phyloP scores from a whole-genome alignment of 1,284 basidiomycete species.

The Ceraceosorus guamensis region DNA sequence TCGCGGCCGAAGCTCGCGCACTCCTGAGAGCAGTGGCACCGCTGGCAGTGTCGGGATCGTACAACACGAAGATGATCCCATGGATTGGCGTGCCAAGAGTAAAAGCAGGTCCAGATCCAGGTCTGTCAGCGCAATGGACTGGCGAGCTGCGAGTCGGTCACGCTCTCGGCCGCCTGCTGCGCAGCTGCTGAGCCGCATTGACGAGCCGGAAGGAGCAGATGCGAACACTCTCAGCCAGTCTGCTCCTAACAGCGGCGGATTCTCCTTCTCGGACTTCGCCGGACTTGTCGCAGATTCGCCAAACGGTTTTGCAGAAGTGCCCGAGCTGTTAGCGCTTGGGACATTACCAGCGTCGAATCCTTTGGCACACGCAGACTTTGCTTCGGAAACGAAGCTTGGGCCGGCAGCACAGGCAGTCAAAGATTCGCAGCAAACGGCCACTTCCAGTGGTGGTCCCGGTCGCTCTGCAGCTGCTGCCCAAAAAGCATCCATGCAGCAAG shows the following conservation, averaged over 20 bases:
- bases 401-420: too few relatives aligned
- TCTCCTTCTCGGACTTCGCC: conserved; percentile 27
- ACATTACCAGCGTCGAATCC: not conserved
- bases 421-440: too few relatives aligned
- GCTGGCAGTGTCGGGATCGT: conserved; percentile 6
- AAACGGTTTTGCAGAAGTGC: conserved; percentile 5
- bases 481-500: conserved; percentile 29
- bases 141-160: conserved; percentile 83
- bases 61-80: conserved; percentile 24
- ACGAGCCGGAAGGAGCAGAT: conserved; percentile 18
- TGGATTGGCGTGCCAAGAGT: conserved; percentile 47
- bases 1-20: conserved; percentile 29
- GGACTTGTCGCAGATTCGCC: conserved; percentile 16
- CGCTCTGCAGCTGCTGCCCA: conserved; percentile 11
- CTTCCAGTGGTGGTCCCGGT: not conserved
- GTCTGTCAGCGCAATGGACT: conserved; percentile 68
- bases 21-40: conserved; percentile 30
- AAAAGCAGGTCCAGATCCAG: conserved; percentile 50
- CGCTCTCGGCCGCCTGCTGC: conserved; percentile 69
- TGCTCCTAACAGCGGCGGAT: conserved; percentile 19
- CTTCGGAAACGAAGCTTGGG: not conserved
- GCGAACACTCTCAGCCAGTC: conserved; percentile 25
- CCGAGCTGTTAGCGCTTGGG: conserved; percentile 3
- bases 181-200: conserved; percentile 25
- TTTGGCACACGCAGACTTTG: not conserved